Evolutionary conservation across 768 basidiomycete species (phyloP).

Genomic region (Hygrophoropsis aurantiaca): DNA sequence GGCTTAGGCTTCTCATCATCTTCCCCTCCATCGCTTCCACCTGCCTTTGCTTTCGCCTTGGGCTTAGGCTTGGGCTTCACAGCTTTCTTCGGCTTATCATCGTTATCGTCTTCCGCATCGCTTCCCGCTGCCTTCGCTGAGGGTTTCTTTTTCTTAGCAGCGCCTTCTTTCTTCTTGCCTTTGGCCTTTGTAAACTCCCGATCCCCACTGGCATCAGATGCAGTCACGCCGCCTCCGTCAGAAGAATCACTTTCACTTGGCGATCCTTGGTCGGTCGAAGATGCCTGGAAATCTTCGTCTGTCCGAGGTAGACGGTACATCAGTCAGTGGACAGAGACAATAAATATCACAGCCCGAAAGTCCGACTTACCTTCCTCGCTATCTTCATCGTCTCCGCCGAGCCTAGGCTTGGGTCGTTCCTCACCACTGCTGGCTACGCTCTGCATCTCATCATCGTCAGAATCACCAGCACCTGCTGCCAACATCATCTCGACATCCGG

Average conservation of each 20-base stretch:
- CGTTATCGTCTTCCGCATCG: conserved; percentile 40
- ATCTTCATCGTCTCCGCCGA: conserved; percentile 65
- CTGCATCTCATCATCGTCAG: conserved; percentile 82
- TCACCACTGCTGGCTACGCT: conserved; percentile 74
- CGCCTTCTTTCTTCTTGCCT: conserved; percentile 35
- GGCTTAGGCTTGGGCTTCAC: conserved; percentile 42
- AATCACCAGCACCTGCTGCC: conserved; percentile 60
- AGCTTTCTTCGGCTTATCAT: conserved; percentile 38
- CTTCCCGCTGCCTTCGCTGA: conserved; percentile 43
- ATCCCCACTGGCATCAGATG: conserved; percentile 84
- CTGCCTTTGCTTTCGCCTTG: conserved; percentile 44
- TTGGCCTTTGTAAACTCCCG: conserved; percentile 52
- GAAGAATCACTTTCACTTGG: conserved; percentile 73
- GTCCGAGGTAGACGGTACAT: conserved; percentile 7
- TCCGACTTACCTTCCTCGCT: conserved; percentile 62
- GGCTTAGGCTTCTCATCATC: conserved; percentile 42
- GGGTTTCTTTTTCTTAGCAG: conserved; percentile 53
- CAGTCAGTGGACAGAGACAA: no score
- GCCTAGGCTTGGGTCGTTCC: conserved; percentile 52
- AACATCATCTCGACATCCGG: conserved; percentile 81
- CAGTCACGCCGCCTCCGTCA: conserved; percentile 66
- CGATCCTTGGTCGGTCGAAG: conserved; percentile 84
- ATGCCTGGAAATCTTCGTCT: conserved; percentile 93
- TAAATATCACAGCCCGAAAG: background rate
- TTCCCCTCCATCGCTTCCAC: conserved; percentile 39